Conservation (phyloP, 805 yeast genomes). For the Wickerhamomyces queroliae region DNA sequence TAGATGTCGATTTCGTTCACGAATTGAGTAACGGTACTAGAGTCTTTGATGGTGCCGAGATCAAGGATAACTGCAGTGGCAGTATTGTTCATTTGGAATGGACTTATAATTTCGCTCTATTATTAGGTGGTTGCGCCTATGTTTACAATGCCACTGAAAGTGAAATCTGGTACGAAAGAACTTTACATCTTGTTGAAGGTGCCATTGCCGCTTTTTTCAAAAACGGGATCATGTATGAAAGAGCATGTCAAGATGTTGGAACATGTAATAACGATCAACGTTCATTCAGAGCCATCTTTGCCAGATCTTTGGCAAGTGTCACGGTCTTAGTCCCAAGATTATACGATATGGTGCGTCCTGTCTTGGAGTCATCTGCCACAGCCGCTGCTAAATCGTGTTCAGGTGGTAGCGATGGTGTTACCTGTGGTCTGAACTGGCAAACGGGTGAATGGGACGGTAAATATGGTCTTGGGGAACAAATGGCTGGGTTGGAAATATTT, state of each 20-base stretch:
- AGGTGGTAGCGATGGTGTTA: slow-evolving; percentile 71
- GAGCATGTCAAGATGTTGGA: slow-evolving; percentile 48
- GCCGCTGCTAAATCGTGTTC: slow-evolving; percentile 68
- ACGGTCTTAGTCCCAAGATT: slow-evolving; percentile 49
- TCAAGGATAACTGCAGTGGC: slow-evolving; percentile 41
- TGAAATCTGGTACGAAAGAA: slow-evolving; percentile 44
- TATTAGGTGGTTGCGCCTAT: slow-evolving; percentile 64
- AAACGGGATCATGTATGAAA: slow-evolving; percentile 52
- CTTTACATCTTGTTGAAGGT: slow-evolving; percentile 37
- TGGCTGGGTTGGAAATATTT: slow-evolving; percentile 62
- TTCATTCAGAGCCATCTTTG: slow-evolving; percentile 62
- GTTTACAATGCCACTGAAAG: slow-evolving; percentile 56
- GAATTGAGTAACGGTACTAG: slow-evolving; percentile 23
- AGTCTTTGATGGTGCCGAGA: slow-evolving; percentile 60
- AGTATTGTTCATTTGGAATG: slow-evolving; percentile 46
- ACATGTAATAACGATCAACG: slow-evolving; percentile 73
- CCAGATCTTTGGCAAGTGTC: slow-evolving; percentile 57
- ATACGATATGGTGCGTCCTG: slow-evolving; percentile 34
- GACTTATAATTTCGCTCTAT: slow-evolving; percentile 66
- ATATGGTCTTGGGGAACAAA: slow-evolving; percentile 76
- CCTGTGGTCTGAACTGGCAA: slow-evolving; percentile 71
- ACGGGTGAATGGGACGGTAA: slow-evolving; percentile 52
- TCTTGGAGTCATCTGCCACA: slow-evolving; percentile 44
- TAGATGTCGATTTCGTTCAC: slow-evolving; percentile 41
- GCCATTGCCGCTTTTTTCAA: slow-evolving; percentile 40